A percentile compares a stretch with the other conserved stretches of the same genome.
phyloP scores from a whole-genome alignment of 129 eudicot genomes.

The Daucus carota region DH1_v3.0 NC_030386.2:36978001-36978500 shows the following conservation, averaged over 20 bases:
- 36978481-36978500: not conserved
- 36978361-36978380: slow-evolving; percentile 84
- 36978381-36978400: slow-evolving; percentile 31
- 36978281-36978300: slow-evolving; percentile 49
- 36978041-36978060: slow-evolving; percentile 74
- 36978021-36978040: slow-evolving; percentile 67
- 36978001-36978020: slow-evolving; percentile 74
- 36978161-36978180: slow-evolving; percentile 51
- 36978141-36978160: slow-evolving; percentile 81
- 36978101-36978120: slow-evolving; percentile 63
- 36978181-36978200: slow-evolving; percentile 91
- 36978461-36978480: slow-evolving; percentile 13
- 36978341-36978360: slow-evolving; percentile 84
- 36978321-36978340: slow-evolving; percentile 67
- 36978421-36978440: slow-evolving; percentile 31
- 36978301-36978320: slow-evolving; percentile 75
- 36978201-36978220: slow-evolving; percentile 56
- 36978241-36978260: slow-evolving; percentile 68
- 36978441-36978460: slow-evolving; percentile 48
- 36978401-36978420: slow-evolving; percentile 24
- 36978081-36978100: slow-evolving; percentile 63
- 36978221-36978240: slow-evolving; percentile 71
- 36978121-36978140: slow-evolving; percentile 71
- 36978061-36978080: slow-evolving; percentile 56
- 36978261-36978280: slow-evolving; percentile 46